Conservation (phyloP, 2,329 filamentous ascomycete genomes). For the Thielaviopsis euricoi region DNA sequence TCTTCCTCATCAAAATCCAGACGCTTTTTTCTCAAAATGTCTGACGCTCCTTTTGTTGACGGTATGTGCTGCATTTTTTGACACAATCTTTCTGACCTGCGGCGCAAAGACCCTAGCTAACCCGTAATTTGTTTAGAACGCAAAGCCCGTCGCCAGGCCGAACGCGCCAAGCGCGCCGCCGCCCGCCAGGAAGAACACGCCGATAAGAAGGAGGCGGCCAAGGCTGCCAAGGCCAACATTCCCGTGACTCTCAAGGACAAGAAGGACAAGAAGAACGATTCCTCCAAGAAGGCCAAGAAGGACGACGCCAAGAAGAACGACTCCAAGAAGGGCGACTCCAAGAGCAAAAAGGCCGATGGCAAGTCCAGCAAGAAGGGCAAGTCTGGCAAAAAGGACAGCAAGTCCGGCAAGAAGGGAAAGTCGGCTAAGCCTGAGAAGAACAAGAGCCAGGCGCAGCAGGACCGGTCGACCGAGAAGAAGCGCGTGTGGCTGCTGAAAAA, state of each 20-base stretch:
- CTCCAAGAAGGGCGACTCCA: neutral
- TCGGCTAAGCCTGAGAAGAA: slow-evolving; percentile 12
- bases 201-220: neutral
- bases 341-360: neutral
- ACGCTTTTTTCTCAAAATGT: neutral
- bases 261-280: neutral
- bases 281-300: neutral
- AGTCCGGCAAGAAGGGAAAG: slow-evolving; percentile 18
- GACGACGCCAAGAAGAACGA: neutral
- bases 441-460: neutral
- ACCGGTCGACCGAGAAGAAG: slow-evolving; percentile 23
- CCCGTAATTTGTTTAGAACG: slow-evolving; percentile 2
- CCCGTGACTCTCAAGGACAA: neutral
- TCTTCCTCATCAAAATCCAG: neutral
- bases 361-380: neutral
- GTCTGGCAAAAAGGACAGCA: slow-evolving; percentile 14
- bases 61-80: slow-evolving; percentile 2
- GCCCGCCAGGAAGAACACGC: slow-evolving; percentile 3
- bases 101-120: neutral
- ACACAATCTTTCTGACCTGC: neutral
- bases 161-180: slow-evolving; percentile 7
- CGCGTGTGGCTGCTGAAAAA: slow-evolving; percentile 22
- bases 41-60: slow-evolving; percentile 8
- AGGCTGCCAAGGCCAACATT: slow-evolving; percentile 1
- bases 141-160: slow-evolving; percentile 11